These are phyloP conservation scores for Malus asiatica DNA, from an alignment of 306 rosid species.

Conservation along the genomic window DNA sequence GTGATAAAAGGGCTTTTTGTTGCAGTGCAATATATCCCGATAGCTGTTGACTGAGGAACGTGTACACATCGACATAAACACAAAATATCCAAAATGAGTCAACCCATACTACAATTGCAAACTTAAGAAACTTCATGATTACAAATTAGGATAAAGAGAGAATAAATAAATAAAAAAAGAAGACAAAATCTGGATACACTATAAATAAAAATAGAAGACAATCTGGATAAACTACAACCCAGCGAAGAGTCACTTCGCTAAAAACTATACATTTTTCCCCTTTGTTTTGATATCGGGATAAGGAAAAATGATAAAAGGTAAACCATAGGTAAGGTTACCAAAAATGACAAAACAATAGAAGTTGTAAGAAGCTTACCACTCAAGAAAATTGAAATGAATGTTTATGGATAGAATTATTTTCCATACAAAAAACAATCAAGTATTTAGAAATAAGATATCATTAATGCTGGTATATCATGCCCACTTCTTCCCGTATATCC, in stretches of 20 bases:
- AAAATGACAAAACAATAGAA: no score
- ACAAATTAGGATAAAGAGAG: not conserved
- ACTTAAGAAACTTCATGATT: not conserved
- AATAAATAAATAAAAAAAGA: not conserved
- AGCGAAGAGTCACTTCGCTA: no score
- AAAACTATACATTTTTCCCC: no score
- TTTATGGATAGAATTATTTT: not conserved
- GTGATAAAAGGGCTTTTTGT: slow-evolving; percentile 85
- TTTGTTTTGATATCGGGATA: no score
- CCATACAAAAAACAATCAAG: not conserved
- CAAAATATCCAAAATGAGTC: not conserved
- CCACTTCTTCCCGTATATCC: not conserved
- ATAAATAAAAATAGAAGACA: no score
- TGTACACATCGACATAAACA: not conserved
- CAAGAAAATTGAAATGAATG: no score
- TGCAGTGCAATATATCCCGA: slow-evolving; percentile 64
- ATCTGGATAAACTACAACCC: no score
- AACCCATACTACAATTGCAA: not conserved
- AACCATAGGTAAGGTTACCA: no score
- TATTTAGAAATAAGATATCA: not conserved
- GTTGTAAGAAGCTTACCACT: no score
- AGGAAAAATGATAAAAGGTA: no score
- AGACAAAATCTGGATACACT: no score
- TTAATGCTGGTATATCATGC: not conserved
- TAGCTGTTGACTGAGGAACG: slow-evolving; percentile 66